phyloP scores from a whole-genome alignment of 2,329 filamentous ascomycete species.

The Tolypocladium paradoxum region DNA sequence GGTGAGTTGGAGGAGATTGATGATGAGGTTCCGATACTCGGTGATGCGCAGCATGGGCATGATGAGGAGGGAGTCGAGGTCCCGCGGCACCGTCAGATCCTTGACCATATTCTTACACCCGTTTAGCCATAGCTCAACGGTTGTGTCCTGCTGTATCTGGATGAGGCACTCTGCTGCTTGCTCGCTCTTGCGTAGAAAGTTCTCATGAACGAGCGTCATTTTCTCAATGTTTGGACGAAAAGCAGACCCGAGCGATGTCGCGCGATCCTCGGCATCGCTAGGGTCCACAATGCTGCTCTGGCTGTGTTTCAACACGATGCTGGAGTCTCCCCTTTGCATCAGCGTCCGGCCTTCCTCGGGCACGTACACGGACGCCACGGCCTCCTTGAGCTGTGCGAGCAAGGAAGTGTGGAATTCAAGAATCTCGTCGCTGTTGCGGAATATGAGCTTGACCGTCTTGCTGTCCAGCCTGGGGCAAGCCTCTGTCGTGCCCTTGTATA shows the following conservation, averaged over 20 bases:
- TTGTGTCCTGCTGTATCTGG: conserved; percentile 50
- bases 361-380: conserved; percentile 66
- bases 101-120: conserved; percentile 89
- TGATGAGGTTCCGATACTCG: conserved; percentile 83
- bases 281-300: conserved; percentile 29
- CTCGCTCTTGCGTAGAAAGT: conserved; percentile 53
- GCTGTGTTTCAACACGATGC: conserved; percentile 24
- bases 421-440: conserved; percentile 85
- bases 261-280: conserved; percentile 41
- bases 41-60: conserved; percentile 93
- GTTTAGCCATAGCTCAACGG: conserved; percentile 73
- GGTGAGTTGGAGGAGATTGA: conserved; percentile 69
- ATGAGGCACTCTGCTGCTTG: conserved; percentile 49
- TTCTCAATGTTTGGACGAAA: conserved; percentile 46
- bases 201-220: conserved; percentile 51
- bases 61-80: conserved; percentile 85
- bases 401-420: conserved; percentile 77
- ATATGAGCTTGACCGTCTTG: conserved; percentile 81
- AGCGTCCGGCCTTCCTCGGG: conserved; percentile 40
- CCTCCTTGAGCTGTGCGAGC: conserved; percentile 68
- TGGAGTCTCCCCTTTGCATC: conserved; percentile 30
- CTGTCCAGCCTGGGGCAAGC: conserved; percentile 68
- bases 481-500: conserved; percentile 88
- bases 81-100: conserved; percentile 89
- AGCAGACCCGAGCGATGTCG: conserved; percentile 39